Base-by-base conservation (phyloP, 805 yeast species). In the Candida ortonii region DNA sequence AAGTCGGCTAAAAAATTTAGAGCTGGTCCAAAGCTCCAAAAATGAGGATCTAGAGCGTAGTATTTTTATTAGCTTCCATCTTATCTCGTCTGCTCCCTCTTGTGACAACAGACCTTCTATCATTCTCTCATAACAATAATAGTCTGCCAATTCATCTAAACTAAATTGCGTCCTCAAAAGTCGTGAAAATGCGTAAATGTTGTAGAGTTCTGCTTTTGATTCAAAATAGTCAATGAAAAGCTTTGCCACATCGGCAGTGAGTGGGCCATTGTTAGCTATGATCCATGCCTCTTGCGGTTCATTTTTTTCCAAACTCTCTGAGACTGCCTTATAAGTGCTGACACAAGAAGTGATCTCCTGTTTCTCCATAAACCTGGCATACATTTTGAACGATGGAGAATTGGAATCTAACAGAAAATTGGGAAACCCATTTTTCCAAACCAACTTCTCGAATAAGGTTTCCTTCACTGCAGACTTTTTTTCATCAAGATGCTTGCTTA, bases 101-200 rank as follows among this genome's bases (percentile, higher is more conserved):
- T 23, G 13, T 8, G 9, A 18, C 12, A 34, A 18, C 18, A 34
- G 16, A 7, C 16, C 17, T 20, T 28, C 13, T 4, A 34, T 18
- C 10, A 34, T 15, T 15, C 28, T 18, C 28, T 34, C 38, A 16
- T 34, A 34, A 11, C 38, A 34, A 13, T 34, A 28, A 15, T 24
- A 34, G n/a, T 34, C 38, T 11, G 33, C 11, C 16, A 34, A 20
- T 11, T 34, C 26, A 14, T 28, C 28, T 16, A 34, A 17, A 12
- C 32, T 28, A 23, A 28, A 28, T 13, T 28, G 33, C 7, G 38
- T 34, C 28, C 38, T 20, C 21, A 34, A 12, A 15, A 29, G 20
- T 16, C 38, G 16, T 2, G 33, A 18, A 20, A 34, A 28, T 3
- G 38, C 38, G n/a, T 34, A 34, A 8, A 34, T 26, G 28, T 34